Conservation (phyloP, 2,329 filamentous ascomycete species). For the Triangularia verruculosa region DNA sequence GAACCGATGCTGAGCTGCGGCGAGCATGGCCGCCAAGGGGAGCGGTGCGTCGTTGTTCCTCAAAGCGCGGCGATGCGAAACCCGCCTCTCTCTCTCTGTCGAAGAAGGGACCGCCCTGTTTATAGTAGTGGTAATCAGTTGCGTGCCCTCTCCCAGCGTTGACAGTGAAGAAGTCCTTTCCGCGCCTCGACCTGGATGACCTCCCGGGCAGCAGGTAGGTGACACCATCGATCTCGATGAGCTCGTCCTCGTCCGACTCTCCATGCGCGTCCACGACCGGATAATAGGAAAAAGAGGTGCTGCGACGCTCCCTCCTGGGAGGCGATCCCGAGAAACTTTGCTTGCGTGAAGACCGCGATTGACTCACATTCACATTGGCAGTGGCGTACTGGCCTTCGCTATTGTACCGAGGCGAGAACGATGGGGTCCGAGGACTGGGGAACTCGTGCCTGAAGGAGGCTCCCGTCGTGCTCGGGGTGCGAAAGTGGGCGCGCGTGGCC, state of each 20-base stretch:
- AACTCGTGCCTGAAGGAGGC: constrained; percentile 33
- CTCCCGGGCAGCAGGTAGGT: constrained; percentile 53
- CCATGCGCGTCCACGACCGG: constrained; percentile 57
- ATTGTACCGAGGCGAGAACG: constrained; percentile 60
- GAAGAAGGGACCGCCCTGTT: constrained; percentile 44
- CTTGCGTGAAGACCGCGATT: constrained; percentile 46
- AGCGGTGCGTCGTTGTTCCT: constrained; percentile 39
- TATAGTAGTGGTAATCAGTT: constrained; percentile 58
- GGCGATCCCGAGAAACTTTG: constrained; percentile 46
- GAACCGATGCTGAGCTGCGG: constrained; percentile 48
- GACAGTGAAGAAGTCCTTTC: constrained; percentile 40
- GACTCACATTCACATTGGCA: constrained; percentile 68
- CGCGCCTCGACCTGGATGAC: constrained; percentile 48
- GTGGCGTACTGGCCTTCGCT: constrained; percentile 62
- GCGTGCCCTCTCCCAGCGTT: constrained; percentile 49
- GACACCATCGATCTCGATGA: constrained; percentile 52
- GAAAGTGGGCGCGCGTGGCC: constrained; percentile 52
- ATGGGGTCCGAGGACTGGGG: constrained; percentile 38
- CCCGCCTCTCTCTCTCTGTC: constrained; percentile 36
- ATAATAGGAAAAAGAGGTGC: constrained; percentile 57
- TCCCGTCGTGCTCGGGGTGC: constrained; percentile 39
- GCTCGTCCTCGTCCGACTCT: constrained; percentile 64
- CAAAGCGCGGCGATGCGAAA: constrained; percentile 44
- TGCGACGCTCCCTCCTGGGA: constrained; percentile 52
- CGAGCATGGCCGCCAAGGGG: constrained; percentile 42